Evolutionary conservation across 352 stramenopile species (phyloP).

Genomic region (Phytopythium oedochilum): DNA sequence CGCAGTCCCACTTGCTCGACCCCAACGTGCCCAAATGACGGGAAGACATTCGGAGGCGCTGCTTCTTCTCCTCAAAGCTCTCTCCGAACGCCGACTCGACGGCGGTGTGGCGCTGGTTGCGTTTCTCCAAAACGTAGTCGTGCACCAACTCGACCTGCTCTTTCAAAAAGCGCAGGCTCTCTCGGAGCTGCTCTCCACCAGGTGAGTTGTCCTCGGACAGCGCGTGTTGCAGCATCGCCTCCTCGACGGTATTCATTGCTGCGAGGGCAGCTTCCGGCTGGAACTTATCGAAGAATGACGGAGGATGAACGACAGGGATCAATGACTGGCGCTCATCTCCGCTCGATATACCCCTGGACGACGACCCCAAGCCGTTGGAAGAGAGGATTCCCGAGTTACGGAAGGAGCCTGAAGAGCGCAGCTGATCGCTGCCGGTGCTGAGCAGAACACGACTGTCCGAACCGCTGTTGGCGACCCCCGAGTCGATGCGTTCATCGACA

Average conservation of each 20-base stretch:
- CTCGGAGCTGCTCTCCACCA: constrained; percentile 27
- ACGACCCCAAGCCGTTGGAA: constrained; percentile 1
- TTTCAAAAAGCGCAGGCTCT: constrained; percentile 54
- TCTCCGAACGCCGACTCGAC: constrained; percentile 81
- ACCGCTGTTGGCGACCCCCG: background rate
- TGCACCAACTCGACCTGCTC: constrained; percentile 67
- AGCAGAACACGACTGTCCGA: background rate
- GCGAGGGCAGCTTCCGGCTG: constrained; percentile 44
- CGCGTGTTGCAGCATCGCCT: constrained; percentile 48
- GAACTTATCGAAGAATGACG: constrained; percentile 52
- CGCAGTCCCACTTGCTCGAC: constrained; percentile 55
- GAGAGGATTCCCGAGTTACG: constrained; percentile 1
- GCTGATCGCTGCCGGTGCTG: background rate
- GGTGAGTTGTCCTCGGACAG: constrained; percentile 24
- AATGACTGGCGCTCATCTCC: constrained; percentile 50
- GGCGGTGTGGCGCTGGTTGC: constrained; percentile 51
- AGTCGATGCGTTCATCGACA: background rate
- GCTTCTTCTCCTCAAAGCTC: constrained; percentile 76
- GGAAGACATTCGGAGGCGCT: constrained; percentile 57
- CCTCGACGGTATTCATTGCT: constrained; percentile 59
- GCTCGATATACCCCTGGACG: background rate
- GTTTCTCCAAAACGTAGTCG: constrained; percentile 63
- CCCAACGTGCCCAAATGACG: constrained; percentile 24
- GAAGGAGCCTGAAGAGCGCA: constrained; percentile 3
- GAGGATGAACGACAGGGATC: constrained; percentile 26